Conservation (phyloP, 2,329 filamentous ascomycete genomes). For the Colletotrichum nymphaeae region DNA sequence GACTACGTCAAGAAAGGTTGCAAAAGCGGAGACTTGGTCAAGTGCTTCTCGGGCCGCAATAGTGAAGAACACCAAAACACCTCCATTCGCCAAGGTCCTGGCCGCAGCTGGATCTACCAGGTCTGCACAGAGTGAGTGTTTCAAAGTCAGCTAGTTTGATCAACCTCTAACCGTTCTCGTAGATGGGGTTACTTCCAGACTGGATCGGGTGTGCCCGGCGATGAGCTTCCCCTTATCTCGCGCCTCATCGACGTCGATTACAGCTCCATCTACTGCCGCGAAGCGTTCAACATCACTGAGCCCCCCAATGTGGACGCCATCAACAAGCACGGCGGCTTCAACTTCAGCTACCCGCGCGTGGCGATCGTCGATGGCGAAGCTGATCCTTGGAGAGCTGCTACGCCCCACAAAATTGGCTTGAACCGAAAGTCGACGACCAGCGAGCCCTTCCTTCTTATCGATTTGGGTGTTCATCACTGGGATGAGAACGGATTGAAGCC, state of each 20-base stretch:
- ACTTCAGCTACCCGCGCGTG: constrained; percentile 79
- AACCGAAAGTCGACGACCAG: constrained; percentile 68
- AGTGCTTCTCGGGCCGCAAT: constrained; percentile 46
- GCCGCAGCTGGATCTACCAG: constrained; percentile 63
- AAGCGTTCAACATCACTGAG: constrained; percentile 76
- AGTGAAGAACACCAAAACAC: constrained; percentile 37
- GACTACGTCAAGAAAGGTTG: constrained; percentile 39
- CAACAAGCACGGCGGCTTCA: constrained; percentile 81
- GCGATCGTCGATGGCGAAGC: constrained; percentile 82
- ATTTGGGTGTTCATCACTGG: constrained; percentile 84
- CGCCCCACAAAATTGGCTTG: constrained; percentile 74
- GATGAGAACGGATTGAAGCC: constrained; percentile 77
- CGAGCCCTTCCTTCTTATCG: constrained; percentile 80
- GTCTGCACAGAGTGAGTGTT: constrained; percentile 63
- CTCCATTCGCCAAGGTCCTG: constrained; percentile 36
- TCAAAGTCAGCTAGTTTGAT: neutral
- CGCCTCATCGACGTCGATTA: constrained; percentile 75
- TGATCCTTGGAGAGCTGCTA: constrained; percentile 84
- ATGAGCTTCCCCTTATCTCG: constrained; percentile 77
- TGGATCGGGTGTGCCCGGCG: constrained; percentile 73
- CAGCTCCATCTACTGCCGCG: constrained; percentile 69
- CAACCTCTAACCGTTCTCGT: constrained; percentile 33
- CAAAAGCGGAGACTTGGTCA: constrained; percentile 38
- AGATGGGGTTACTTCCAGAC: constrained; percentile 85
- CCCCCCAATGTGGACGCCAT: constrained; percentile 73